Conservation (phyloP, 2,329 filamentous ascomycete genomes). For the Neofusicoccum kwambonambiense region DNA sequence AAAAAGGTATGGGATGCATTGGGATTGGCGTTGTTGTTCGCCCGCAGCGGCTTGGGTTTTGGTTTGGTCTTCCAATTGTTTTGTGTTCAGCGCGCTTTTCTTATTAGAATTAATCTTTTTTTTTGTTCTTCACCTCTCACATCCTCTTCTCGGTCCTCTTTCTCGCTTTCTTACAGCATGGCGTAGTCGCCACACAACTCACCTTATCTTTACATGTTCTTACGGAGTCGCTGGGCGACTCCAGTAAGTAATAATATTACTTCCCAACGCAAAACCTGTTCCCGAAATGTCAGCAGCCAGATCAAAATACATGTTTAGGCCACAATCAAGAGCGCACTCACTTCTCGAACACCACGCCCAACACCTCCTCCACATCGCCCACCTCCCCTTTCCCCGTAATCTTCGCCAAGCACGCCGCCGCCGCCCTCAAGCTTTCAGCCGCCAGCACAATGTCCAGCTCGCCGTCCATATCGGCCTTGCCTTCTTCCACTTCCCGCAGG, state of each 20-base stretch:
- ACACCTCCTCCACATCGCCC: constrained; percentile 90
- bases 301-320: too few relatives aligned
- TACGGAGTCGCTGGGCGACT: neutral
- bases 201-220: neutral
- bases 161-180: neutral
- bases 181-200: neutral
- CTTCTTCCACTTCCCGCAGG: constrained; percentile 54
- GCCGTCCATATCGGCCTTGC: constrained; percentile 22
- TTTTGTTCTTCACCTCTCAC: neutral
- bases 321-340: constrained; percentile 47
- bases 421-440: constrained; percentile 81
- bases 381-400: constrained; percentile 85
- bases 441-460: constrained; percentile 84
- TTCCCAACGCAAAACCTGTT: constrained; percentile 42
- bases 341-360: constrained; percentile 98
- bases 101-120: neutral
- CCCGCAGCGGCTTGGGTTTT: neutral
- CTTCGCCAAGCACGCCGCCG: constrained; percentile 74
- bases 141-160: neutral
- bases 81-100: neutral
- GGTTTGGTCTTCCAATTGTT: neutral
- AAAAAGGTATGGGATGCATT: neutral
- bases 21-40: neutral
- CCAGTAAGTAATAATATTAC: constrained; percentile 20
- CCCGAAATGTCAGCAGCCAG: neutral